phyloP scores from a whole-genome alignment of 495 filamentous ascomycete species.

The Mycothermus thermophilus region DNA sequence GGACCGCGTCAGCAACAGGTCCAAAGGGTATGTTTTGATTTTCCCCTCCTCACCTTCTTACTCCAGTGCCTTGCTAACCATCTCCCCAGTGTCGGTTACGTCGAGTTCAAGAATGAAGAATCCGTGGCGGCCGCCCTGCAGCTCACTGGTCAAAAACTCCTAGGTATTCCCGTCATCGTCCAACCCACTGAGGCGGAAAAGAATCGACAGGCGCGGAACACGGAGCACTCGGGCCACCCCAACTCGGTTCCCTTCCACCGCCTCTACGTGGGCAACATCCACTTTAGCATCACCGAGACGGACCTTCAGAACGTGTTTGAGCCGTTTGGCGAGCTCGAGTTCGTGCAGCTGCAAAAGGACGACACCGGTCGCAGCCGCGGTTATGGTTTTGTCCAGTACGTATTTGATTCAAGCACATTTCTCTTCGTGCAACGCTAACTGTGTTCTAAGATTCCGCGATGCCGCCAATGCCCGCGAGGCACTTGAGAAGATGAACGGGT shows the following conservation, averaged over 20 bases:
- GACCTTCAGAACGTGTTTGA: constrained; percentile 95
- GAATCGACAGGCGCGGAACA: constrained; percentile 87
- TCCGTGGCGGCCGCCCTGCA: constrained; percentile 88
- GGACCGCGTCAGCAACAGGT: constrained; percentile 88
- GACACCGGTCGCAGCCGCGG: constrained; percentile 82
- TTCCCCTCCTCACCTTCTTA: no score
- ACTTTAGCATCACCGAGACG: constrained; percentile 97
- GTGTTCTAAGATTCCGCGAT: constrained; percentile 61
- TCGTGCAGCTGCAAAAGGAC: constrained; percentile 93
- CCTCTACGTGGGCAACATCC: constrained; percentile 98
- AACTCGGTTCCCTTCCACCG: constrained; percentile 88
- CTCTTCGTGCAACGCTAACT: constrained; percentile 22
- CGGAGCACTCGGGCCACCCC: constrained; percentile 49
- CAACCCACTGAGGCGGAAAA: constrained; percentile 98
- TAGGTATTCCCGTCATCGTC: constrained; percentile 97
- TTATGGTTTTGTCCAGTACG: constrained; percentile 98
- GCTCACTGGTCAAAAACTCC: constrained; percentile 95
- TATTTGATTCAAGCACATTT: no score
- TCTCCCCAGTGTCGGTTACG: constrained; percentile 76
- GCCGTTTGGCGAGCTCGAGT: constrained; percentile 95
- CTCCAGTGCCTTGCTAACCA: constrained; percentile 21
- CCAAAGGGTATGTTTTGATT: constrained; percentile 67
- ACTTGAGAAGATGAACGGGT: constrained; percentile 98
- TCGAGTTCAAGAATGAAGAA: constrained; percentile 96
- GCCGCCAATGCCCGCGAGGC: constrained; percentile 85